Evolutionary conservation across 2,329 filamentous ascomycete genomes (phyloP), one percentile per base, ranked within the genome.

Genomic region (Phaeosphaeriaceae sp.): DNA sequence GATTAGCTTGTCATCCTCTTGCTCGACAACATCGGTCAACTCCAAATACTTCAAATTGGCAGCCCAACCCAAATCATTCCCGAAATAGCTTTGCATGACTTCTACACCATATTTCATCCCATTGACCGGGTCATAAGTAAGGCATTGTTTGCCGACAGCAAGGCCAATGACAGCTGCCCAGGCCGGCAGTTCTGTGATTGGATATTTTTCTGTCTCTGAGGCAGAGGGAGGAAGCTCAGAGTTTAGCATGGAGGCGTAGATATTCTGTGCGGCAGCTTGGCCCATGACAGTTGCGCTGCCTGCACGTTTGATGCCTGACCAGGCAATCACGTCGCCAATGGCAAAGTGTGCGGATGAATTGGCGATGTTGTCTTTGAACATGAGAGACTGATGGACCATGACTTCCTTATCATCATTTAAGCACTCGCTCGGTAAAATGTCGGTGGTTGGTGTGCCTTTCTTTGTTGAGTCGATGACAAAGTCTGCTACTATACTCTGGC

Each of bases 231-330:
- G 30, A 11, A 61, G 54, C 38, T 74, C 71, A 1, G 63, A 63
- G 47, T 72, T 73, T 11, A 73, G 52, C n/a, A 73, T 71, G 3
- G 62, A 61, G 3, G 65, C 58, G 53, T 66, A 72, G 26, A 74
- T 54, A 42, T 92, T 92, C 44, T 80, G 73, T 6, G 84, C 88
- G 3, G 83, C 82, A 52, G 81, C 79, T 63, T 86, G 83, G 30
- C 88, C 89, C 78, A 87, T 85, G 64, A 88, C 83, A 81, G 92
- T 89, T 28, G 89, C 89, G 13, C 79, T 83, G 18, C 89, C 89
- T 61, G 87, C 90, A 36, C 89, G 86, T 77, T 91, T 92, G 75
- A 93, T 91, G 35, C 88, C 89, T 0, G 86, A 82, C 89, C 89
- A 92, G 39, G 78, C 76, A 26, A 81, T 82, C 13, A 89, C 76